These are phyloP conservation scores for Hirschioporus abietinus DNA, from an alignment of 768 basidiomycete genomes.

Conservation along the genomic window DNA sequence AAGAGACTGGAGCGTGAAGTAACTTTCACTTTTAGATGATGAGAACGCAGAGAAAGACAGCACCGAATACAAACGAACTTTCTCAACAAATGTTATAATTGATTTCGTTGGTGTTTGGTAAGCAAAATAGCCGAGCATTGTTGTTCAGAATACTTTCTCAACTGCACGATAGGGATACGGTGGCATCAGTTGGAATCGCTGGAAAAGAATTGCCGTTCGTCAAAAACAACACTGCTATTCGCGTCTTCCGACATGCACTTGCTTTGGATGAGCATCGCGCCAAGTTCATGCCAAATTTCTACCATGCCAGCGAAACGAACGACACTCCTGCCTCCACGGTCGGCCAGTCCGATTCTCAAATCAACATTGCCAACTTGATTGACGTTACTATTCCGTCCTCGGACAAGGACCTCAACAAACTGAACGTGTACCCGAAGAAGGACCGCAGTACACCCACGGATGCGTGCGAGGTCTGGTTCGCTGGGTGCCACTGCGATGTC, in stretches of 20 bases:
- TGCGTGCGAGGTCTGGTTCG: conserved; percentile 30
- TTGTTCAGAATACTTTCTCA: not conserved
- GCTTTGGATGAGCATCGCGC: conserved; percentile 29
- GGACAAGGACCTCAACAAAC: not conserved
- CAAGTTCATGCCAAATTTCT: conserved; percentile 24
- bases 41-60: conserved; percentile 10
- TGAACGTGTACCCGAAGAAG: not conserved
- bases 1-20: not conserved
- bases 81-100: conserved; percentile 19
- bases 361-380: conserved; percentile 5
- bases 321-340: conserved; percentile 10
- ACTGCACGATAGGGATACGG: conserved; percentile 14
- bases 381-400: not conserved
- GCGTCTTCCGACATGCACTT: conserved; percentile 29
- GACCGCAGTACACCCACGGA: conserved; percentile 17
- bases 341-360: not conserved
- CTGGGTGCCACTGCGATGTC: conserved; percentile 29
- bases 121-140: not conserved
- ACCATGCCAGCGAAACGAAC: conserved; percentile 22
- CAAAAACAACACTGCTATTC: conserved; percentile 14
- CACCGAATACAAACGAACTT: conserved; percentile 7
- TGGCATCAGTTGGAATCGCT: conserved; percentile 18
- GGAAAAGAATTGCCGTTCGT: conserved; percentile 19
- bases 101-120: conserved; percentile 24
- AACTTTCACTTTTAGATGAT: conserved; percentile 13